phyloP scores from a whole-genome alignment of 2,329 filamentous ascomycete species.

The Nemania sp. region DNA sequence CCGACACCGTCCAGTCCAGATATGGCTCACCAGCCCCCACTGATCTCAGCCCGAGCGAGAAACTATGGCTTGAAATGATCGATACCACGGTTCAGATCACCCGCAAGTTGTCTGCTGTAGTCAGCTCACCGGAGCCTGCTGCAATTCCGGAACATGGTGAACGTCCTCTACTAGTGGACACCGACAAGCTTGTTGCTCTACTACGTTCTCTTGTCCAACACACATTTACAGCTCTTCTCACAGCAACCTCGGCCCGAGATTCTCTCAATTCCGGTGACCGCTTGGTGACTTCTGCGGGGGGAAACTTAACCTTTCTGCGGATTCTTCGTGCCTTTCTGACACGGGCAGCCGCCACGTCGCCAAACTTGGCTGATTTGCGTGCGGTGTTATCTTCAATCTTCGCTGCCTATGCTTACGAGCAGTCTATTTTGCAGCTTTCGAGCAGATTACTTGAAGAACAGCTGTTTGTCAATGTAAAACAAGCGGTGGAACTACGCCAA shows the following conservation, averaged over 20 bases:
- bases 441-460: constrained; percentile 87
- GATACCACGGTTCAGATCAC: constrained; percentile 66
- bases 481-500: constrained; percentile 74
- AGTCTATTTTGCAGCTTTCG: constrained; percentile 81
- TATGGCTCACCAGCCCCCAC: constrained; percentile 49
- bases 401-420: constrained; percentile 92
- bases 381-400: constrained; percentile 87
- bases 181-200: constrained; percentile 64
- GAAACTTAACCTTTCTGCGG: constrained; percentile 78
- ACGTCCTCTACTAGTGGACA: constrained; percentile 48
- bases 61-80: constrained; percentile 64
- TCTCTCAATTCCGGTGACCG: constrained; percentile 39
- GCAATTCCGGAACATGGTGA: constrained; percentile 31
- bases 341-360: constrained; percentile 77
- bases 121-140: constrained; percentile 39
- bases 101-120: constrained; percentile 61
- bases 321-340: constrained; percentile 88
- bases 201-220: constrained; percentile 84
- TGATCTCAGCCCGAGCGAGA: constrained; percentile 56
- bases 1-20: constrained; percentile 54
- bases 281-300: constrained; percentile 44
- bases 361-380: constrained; percentile 84
- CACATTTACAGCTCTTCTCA: constrained; percentile 83
- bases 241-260: constrained; percentile 65
- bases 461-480: constrained; percentile 79